These are phyloP conservation scores for Antrodiella citrinella DNA, from an alignment of 768 basidiomycete genomes.

Conservation along the genomic window DNA sequence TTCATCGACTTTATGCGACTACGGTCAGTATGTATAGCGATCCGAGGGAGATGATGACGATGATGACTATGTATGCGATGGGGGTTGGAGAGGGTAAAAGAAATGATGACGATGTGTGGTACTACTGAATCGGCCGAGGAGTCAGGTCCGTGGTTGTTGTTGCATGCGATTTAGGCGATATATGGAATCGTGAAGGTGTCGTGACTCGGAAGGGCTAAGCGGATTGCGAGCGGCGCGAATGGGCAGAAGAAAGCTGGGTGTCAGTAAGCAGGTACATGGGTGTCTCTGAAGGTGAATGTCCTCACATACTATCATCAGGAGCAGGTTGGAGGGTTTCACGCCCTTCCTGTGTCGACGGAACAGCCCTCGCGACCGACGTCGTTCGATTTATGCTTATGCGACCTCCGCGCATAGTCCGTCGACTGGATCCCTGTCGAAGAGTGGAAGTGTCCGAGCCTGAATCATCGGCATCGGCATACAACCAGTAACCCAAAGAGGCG, in stretches of 20 bases:
- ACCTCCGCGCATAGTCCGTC: conserved; percentile 19
- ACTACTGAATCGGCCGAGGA: not conserved
- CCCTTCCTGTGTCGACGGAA: conserved; percentile 6
- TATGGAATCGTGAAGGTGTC: not conserved
- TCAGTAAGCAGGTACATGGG: too few relatives aligned
- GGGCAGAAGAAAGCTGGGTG: too few relatives aligned
- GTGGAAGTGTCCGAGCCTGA: not conserved
- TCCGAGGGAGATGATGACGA: too few relatives aligned
- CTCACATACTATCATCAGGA: too few relatives aligned
- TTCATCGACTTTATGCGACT: too few relatives aligned
- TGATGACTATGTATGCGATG: too few relatives aligned
- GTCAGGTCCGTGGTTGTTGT: not conserved
- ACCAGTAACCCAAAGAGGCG: not conserved
- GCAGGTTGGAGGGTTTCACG: too few relatives aligned
- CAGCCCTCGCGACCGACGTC: conserved; percentile 11
- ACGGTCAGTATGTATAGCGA: too few relatives aligned
- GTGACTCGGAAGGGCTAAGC: not conserved
- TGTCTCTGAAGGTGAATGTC: too few relatives aligned
- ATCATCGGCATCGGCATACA: not conserved
- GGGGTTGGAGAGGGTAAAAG: not conserved
- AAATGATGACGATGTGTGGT: not conserved
- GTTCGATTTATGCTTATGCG: conserved; percentile 10
- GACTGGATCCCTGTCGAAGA: conserved; percentile 17
- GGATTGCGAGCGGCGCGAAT: not conserved
- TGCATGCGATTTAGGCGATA: not conserved